These are phyloP conservation scores for Tetratostichococcus sp. DNA, from an alignment of 139 green algal genomes.

Conservation along the genomic window DNA sequence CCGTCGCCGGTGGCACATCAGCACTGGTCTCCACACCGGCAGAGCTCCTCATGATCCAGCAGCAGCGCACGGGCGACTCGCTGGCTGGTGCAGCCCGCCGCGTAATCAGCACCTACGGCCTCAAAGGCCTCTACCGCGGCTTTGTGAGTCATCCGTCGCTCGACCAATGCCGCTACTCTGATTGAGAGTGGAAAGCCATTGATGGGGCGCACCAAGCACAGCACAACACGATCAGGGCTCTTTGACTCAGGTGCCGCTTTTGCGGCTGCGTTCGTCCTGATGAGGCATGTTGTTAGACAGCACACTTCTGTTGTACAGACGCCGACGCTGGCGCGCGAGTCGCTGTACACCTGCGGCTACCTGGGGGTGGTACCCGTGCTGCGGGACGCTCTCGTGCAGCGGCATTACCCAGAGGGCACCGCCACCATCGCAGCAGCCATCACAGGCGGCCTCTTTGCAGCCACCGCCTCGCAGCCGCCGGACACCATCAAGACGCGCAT, in stretches of 20 bases:
- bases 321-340: slow-evolving; percentile 54
- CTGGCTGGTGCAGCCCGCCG: slow-evolving; percentile 40
- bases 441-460: slow-evolving; percentile 63
- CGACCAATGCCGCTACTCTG: not conserved
- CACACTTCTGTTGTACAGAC: no score
- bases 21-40: slow-evolving; percentile 65
- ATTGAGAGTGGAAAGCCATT: not conserved
- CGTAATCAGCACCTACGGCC: slow-evolving; percentile 41
- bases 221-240: no score
- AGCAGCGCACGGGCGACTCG: slow-evolving; percentile 66
- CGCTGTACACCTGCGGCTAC: slow-evolving; percentile 77
- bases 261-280: no score
- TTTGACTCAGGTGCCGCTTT: no score
- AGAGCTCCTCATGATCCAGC: slow-evolving; percentile 89
- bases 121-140: slow-evolving; percentile 45
- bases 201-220: no score
- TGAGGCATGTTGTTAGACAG: not conserved
- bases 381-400: slow-evolving; percentile 31
- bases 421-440: slow-evolving; percentile 55
- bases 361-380: slow-evolving; percentile 76
- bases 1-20: slow-evolving; percentile 54
- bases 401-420: slow-evolving; percentile 30
- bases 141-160: slow-evolving; percentile 41
- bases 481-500: slow-evolving; percentile 89
- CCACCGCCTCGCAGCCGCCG: slow-evolving; percentile 71